Evolutionary conservation across 345 rosid species (phyloP).

Genomic region (Hypericum androsaemum): DNA sequence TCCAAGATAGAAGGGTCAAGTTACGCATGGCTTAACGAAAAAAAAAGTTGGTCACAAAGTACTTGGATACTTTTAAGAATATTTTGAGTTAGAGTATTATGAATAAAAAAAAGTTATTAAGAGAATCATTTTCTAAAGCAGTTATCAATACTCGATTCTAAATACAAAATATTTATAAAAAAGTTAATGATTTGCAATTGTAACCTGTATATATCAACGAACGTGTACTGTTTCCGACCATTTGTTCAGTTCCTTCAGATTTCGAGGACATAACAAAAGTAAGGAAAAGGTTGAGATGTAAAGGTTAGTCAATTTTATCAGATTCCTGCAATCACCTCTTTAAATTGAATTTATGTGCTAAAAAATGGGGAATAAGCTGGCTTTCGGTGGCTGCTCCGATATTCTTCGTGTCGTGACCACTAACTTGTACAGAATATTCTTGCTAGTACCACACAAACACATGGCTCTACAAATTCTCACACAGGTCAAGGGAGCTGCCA

Average conservation of each 20-base stretch:
- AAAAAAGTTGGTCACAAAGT: too few relatives aligned
- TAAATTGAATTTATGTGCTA: slow-evolving; percentile 27
- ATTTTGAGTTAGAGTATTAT: too few relatives aligned
- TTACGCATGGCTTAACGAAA: too few relatives aligned
- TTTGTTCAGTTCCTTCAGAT: slow-evolving; percentile 10
- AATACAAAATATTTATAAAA: too few relatives aligned
- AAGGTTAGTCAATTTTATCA: slow-evolving; percentile 23
- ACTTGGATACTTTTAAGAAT: too few relatives aligned
- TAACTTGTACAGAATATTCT: slow-evolving; percentile 22
- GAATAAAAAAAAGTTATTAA: too few relatives aligned
- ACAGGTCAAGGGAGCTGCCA: too few relatives aligned
- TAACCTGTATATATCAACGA: not conserved
- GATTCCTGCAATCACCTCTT: slow-evolving; percentile 31
- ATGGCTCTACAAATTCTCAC: slow-evolving; percentile 1
- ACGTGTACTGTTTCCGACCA: slow-evolving; percentile 14
- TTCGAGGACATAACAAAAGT: too few relatives aligned
- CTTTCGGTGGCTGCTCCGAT: slow-evolving; percentile 46
- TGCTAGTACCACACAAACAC: slow-evolving; percentile 12
- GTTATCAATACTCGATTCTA: too few relatives aligned
- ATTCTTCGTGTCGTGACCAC: slow-evolving; percentile 31
- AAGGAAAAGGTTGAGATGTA: not conserved
- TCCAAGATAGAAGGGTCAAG: slow-evolving; percentile 5
- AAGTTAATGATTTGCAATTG: slow-evolving; percentile 5
- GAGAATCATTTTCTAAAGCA: too few relatives aligned
- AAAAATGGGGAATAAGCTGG: slow-evolving; percentile 26